Evolutionary conservation across 805 yeast genomes (phyloP).

Genomic region (Ogataea polymorpha): DNA sequence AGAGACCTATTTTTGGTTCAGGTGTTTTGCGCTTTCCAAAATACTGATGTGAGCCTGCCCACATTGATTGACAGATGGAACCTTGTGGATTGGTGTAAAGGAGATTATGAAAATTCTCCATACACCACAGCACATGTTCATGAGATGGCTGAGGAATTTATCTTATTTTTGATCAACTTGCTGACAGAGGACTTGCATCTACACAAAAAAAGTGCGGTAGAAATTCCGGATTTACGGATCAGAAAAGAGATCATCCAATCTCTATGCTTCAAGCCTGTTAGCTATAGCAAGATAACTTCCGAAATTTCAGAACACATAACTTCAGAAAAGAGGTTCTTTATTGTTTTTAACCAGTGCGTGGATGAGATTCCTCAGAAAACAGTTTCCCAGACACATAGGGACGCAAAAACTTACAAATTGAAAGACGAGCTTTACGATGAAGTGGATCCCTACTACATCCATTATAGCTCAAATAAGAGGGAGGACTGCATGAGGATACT

Average conservation of each 20-base stretch:
- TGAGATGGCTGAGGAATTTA: conserved; percentile 72
- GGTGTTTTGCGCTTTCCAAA: conserved; percentile 46
- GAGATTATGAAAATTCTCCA: conserved; percentile 42
- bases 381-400: conserved; percentile 44
- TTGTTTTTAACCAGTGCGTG: conserved; percentile 46
- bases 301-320: conserved; percentile 74
- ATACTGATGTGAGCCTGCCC: conserved; percentile 54
- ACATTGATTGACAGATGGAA: conserved; percentile 71
- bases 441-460: conserved; percentile 81
- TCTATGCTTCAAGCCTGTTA: conserved; percentile 70
- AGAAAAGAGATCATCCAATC: conserved; percentile 75
- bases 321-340: conserved; percentile 70
- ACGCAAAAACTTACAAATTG: conserved; percentile 61
- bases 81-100: conserved; percentile 50
- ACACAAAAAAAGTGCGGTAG: conserved; percentile 45
- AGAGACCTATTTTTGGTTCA: conserved; percentile 78
- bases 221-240: conserved; percentile 48
- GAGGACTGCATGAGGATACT: conserved; percentile 76
- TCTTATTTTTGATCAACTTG: conserved; percentile 63
- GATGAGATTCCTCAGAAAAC: conserved; percentile 51
- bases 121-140: conserved; percentile 31
- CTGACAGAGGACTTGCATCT: conserved; percentile 66
- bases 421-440: conserved; percentile 50
- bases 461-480: conserved; percentile 70
- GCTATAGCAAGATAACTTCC: conserved; percentile 65